Base-by-base conservation (phyloP, 148 eudicot genomes). In the Dianthus caryophyllus region DNA sequence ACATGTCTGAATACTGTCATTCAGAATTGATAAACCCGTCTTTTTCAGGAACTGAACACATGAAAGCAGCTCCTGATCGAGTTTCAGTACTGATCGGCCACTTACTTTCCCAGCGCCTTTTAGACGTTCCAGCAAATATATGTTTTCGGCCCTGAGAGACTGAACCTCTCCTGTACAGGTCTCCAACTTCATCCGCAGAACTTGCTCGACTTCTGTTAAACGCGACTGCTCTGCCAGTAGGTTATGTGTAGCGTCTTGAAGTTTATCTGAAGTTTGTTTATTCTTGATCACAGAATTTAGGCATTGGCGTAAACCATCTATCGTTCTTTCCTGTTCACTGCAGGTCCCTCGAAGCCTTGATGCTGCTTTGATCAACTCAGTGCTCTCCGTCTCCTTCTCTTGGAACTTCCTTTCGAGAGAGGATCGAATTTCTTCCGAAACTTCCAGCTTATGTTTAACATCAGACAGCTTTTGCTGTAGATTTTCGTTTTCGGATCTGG, bases 271-370 rank as follows among this genome's bases (percentile, higher is more conserved):
- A 16, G 30, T 52, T 20, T 62, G 60, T 7, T 16, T 54, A 24
- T 47, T 60, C 14, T 31, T 65, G 4, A 51, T 61, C 64, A 62
- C 73, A 26, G 59, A 43, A 46, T 54, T 74, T 25, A 68, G 15
- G 67, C 69, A 54, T 13, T 68, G 69, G 3, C 64, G 55, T 46
- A 75, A 64, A 12, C 78, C 78, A 64, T 75, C 78, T 33, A 75
- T 64, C 38, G 78, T 69, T 57, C 73, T 69, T 47, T 75, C 78
- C 57, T 75, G 69, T 26, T 75, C 70, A 26, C 39, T 75, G 46
- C 69, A 69, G 46, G 65, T 69, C 50, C 68, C 73, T 69, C 33
- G 69, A 62, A 75, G 66, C 44, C 69, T 69, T 33, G 78, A 7
- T 22, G 65, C 69, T 64, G 53, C 29, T 69, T 69, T 69, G 70